A percentile compares a stretch with the other conserved stretches of the same genome.
These are phyloP conservation scores for Leptographium procerum DNA, from an alignment of 2,329 filamentous ascomycete genomes.

Conservation along the genomic window DNA sequence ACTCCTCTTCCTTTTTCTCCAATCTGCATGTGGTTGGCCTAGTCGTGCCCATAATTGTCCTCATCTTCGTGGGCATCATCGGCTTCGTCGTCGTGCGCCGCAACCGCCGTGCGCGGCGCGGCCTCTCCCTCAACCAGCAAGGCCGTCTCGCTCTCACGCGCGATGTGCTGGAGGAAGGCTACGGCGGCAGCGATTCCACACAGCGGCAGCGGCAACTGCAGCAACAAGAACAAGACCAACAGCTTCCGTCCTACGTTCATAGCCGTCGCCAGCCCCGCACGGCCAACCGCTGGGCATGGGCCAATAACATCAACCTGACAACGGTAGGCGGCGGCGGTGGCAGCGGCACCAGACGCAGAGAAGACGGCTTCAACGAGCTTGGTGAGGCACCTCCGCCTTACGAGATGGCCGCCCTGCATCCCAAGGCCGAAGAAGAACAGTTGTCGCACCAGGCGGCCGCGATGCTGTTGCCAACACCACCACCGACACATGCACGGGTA, in stretches of 20 bases:
- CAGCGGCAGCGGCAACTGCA: background rate
- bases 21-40: conserved; percentile 5
- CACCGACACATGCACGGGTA: background rate
- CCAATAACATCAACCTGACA: background rate
- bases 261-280: conserved; percentile 1
- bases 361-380: conserved; percentile 17
- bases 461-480: background rate
- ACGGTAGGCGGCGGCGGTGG: background rate
- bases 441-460: background rate
- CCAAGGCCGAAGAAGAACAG: background rate
- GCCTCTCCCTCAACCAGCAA: conserved; percentile 5
- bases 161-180: conserved; percentile 3
- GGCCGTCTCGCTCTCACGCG: conserved; percentile 7
- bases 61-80: background rate
- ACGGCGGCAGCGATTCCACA: background rate
- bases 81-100: conserved; percentile 1
- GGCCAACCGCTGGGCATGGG: conserved; percentile 10
- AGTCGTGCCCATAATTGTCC: conserved; percentile 6
- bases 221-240: too few relatives aligned
- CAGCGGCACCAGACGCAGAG: background rate
- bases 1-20: background rate
- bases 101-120: background rate
- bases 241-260: background rate
- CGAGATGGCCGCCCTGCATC: background rate
- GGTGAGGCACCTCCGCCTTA: conserved; percentile 18